Evolutionary conservation across 805 yeast genomes (phyloP), one percentile per base, ranked within the genome.

Genomic region (Kurtzmaniella fragi): DNA sequence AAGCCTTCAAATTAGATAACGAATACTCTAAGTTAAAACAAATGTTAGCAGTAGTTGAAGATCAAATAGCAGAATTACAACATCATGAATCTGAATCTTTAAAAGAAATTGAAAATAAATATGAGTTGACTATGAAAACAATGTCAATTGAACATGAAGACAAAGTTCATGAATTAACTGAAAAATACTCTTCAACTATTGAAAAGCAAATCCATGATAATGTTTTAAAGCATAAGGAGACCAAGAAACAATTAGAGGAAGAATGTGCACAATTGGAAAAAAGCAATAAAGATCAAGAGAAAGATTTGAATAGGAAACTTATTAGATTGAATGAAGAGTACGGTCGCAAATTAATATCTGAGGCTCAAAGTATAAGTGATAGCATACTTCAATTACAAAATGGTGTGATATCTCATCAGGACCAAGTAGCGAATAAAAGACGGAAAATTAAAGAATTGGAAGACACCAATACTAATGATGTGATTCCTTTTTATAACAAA

Each of bases 21-120:
- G 63, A 60, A 14, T 46, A 67, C 17, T 58, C 57, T 12, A 63
- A 62, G 20, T 54, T 64, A 37, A 69, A 70, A 13, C 62, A 64
- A 28, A 62, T 67, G 17, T 47, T 63, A 14, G 62, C 60, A 28
- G 54, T 60, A 14, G 35, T 64, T 20, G 59, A 57, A 16, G 59
- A 61, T 31, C 62, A 67, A 40, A 55, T 68, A 1, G 59, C 57
- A 11, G 59, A 56, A 13, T 49, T 62, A 12, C 50, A 47, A 15
- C 42, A 46, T 7, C 54, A 52, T 34, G 60, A 60, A 42, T 36
- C 42, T 8, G 50, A 47, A 16, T 49, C 60, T 5, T 42, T 58
- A 16, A 29, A 40, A n/a, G 56, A 52, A 6, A 41, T 61, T 16
- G 47, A 50, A 14, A 42, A 50, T 16, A 54, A 57, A 28, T 62